phyloP scores from a whole-genome alignment of 139 green algal species.

The Dunaliella primolecta region DNA sequence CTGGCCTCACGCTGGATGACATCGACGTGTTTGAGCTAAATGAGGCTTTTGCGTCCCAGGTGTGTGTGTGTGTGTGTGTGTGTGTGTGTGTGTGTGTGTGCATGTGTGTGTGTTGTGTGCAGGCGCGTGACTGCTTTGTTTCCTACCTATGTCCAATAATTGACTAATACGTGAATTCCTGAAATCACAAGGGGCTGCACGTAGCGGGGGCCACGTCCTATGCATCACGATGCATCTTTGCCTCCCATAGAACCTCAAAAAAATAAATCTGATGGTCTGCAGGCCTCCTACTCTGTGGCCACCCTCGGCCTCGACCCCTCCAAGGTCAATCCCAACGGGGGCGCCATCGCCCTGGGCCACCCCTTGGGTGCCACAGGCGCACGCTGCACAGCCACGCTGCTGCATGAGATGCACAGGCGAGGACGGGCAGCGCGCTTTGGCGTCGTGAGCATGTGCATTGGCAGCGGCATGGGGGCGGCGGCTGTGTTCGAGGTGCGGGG shows the following conservation, averaged over 20 bases:
- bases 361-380: slow-evolving; percentile 87
- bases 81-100: slow-evolving; percentile 5
- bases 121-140: too few species aligned
- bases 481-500: slow-evolving; percentile 81
- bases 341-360: slow-evolving; percentile 96
- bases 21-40: slow-evolving; percentile 99
- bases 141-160: too few species aligned
- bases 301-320: slow-evolving; percentile 84
- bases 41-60: slow-evolving; percentile 91
- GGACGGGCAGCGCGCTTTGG: slow-evolving; percentile 85
- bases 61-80: slow-evolving; percentile 10
- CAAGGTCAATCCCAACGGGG: slow-evolving; percentile 97
- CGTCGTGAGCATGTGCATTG: slow-evolving; percentile 98
- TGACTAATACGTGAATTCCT: too few species aligned
- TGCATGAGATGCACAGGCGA: slow-evolving; percentile 91
- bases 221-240: too few species aligned
- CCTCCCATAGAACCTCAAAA: too few species aligned
- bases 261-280: too few species aligned
- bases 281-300: slow-evolving; percentile 83
- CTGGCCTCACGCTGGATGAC: slow-evolving; percentile 82
- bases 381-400: slow-evolving; percentile 86
- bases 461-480: slow-evolving; percentile 89
- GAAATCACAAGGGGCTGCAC: too few species aligned
- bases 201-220: too few species aligned
- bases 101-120: background rate